Conservation (phyloP, 805 yeast genomes). For the Candida quercuum region DNA sequence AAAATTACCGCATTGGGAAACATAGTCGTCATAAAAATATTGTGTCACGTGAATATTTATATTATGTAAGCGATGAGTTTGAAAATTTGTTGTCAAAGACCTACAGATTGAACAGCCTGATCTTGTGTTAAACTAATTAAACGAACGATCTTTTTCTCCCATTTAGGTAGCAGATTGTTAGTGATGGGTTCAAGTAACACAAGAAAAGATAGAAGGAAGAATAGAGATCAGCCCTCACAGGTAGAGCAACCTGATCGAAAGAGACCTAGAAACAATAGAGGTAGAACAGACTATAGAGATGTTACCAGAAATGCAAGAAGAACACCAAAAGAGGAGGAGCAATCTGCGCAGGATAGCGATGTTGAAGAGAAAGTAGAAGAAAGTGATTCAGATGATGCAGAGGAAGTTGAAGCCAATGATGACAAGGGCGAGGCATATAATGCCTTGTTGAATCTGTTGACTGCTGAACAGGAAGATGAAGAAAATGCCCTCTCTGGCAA, state of each 20-base stretch:
- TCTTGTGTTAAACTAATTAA: neutral
- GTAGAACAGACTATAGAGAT: slow-evolving; percentile 56
- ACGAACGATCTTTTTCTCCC: too few species aligned
- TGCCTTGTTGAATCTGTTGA: slow-evolving; percentile 60
- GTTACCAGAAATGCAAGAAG: slow-evolving; percentile 52
- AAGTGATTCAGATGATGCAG: neutral
- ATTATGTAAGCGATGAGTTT: slow-evolving; percentile 1
- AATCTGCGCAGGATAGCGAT: slow-evolving; percentile 13
- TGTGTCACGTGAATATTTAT: neutral
- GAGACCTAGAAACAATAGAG: slow-evolving; percentile 30
- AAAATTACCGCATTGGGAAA: too few species aligned
- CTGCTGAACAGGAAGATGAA: slow-evolving; percentile 36
- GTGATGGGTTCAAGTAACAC: slow-evolving; percentile 13
- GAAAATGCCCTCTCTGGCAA: slow-evolving; percentile 2
- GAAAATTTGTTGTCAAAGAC: too few species aligned
- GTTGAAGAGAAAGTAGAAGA: slow-evolving; percentile 13
- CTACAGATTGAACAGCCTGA: too few species aligned
- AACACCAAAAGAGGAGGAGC: slow-evolving; percentile 16
- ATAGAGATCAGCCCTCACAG: neutral
- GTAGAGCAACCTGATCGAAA: slow-evolving; percentile 1
- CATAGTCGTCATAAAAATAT: too few species aligned
- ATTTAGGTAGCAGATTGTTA: neutral
- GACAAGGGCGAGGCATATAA: slow-evolving; percentile 48
- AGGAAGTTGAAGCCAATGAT: slow-evolving; percentile 8
- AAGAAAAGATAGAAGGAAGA: slow-evolving; percentile 7